phyloP scores from a whole-genome alignment of 352 stramenopile species.

The Peronospora farinosa region DNA sequence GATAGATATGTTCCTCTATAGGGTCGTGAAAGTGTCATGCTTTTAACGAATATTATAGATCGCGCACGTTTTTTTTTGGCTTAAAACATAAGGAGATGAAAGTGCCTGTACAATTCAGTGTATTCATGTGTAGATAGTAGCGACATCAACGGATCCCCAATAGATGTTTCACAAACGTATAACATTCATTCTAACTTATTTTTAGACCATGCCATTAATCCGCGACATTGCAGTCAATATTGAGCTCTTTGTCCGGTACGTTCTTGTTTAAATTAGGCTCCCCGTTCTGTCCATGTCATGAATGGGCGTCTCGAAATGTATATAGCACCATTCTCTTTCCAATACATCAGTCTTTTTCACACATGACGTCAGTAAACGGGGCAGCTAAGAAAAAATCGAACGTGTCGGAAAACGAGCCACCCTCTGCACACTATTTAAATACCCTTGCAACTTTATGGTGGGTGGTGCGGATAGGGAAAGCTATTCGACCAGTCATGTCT shows the following conservation, averaged over 20 bases:
- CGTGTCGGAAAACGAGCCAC: neutral
- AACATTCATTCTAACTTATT: too few species aligned
- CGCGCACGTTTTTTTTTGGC: too few species aligned
- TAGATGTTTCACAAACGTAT: too few species aligned
- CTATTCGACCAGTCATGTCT: constrained; percentile 4
- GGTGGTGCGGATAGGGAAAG: neutral
- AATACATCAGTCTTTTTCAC: neutral
- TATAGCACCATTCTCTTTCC: neutral
- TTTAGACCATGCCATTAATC: neutral
- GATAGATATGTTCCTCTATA: too few species aligned
- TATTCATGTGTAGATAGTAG: too few species aligned
- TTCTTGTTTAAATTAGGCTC: constrained; percentile 1
- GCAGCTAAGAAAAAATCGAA: constrained; percentile 15
- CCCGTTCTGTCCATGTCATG: neutral
- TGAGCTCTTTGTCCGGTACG: neutral
- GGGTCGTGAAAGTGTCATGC: too few species aligned
- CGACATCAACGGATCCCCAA: too few species aligned
- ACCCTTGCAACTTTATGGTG: neutral
- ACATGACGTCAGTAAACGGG: constrained; percentile 8
- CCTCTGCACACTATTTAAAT: too few species aligned
- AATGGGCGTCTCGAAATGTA: neutral
- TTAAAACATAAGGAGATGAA: too few species aligned
- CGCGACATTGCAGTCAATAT: neutral
- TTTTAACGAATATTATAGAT: too few species aligned
- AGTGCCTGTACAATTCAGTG: too few species aligned